phyloP scores from a whole-genome alignment of 768 basidiomycete species.

The Imleria badia region DNA sequence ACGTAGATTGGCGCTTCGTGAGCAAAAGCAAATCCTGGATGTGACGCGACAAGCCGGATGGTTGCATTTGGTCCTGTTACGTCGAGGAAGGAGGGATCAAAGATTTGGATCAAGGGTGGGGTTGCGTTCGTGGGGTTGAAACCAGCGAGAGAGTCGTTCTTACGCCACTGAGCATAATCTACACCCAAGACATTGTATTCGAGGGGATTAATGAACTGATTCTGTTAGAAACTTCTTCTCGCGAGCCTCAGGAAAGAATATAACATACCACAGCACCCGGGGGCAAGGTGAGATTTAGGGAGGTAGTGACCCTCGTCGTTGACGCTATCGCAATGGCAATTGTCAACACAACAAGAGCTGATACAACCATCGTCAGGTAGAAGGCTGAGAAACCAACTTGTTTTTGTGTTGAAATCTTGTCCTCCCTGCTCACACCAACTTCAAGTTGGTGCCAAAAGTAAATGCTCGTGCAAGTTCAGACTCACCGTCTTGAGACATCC shows the following conservation, averaged over 20 bases:
- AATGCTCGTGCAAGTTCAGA: constrained; percentile 9
- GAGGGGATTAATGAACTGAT: constrained; percentile 50
- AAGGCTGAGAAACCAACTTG: background rate
- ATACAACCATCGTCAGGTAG: background rate
- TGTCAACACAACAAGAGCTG: background rate
- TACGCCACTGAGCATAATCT: constrained; percentile 38
- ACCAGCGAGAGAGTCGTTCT: constrained; percentile 38
- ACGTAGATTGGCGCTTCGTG: constrained; percentile 78
- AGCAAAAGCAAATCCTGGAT: constrained; percentile 65
- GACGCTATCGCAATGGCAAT: constrained; percentile 1
- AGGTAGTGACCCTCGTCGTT: background rate
- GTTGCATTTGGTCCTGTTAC: constrained; percentile 59
- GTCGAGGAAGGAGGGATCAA: constrained; percentile 52
- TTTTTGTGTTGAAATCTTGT: background rate
- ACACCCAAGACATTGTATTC: constrained; percentile 52
- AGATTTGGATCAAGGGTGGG: constrained; percentile 61
- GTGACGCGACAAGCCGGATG: constrained; percentile 58
- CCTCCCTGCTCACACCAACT: background rate
- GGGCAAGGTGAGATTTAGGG: constrained; percentile 8
- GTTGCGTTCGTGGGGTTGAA: constrained; percentile 62
- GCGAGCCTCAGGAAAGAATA: background rate
- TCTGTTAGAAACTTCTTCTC: background rate
- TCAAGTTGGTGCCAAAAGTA: background rate
- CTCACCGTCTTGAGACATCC: background rate
- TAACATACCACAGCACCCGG: constrained; percentile 24